Evolutionary conservation across 164 flowering plant species (phyloP), one percentile per base, ranked within the genome.

Genomic region (Chimonanthus praecox): DNA sequence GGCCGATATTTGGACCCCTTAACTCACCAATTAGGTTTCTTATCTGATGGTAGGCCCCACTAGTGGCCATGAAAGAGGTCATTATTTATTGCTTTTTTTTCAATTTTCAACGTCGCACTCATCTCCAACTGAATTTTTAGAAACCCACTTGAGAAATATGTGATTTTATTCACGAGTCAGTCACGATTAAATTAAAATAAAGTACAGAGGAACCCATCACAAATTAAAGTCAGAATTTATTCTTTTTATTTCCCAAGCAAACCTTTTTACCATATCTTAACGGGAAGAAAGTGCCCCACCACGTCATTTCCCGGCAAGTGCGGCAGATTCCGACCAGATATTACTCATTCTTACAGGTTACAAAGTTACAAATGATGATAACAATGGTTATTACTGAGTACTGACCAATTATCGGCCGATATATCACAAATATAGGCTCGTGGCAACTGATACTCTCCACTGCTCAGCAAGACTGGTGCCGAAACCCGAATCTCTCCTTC

Each of bases 401-500:
- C 3, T 8, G 51, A 49, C 51, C 15, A 54, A 11, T 43, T 43
- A 45, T 66, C 68, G 48, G 49, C 68, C 68, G n/a, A 66, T 13
- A 15, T 45, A 16, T 54, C 16, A 54, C 60, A 33, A 33, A 33
- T 33, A 33, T 1, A 33, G 33, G 33, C 33, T 33, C 33, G 33
- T 33, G 33, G 33, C 33, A 33, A 54, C 60, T 16, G n/a, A 54
- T 7, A 54, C 8, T 11, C 8, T 33, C 18, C 44, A 8, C 15
- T 45, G 7, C 49, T n/a, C n/a, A 16, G 76, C 92, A 88, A 1
- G 47, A 62, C 60, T 85, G 83, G 43, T 48, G 80, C 71, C 80
- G 73, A 69, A 87, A 85, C 48, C 92, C 92, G 11, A 86, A 84
- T 73, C 87, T 82, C 50, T 82, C 79, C 48, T 82, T 89, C 73